These are phyloP conservation scores for Drosera spatulata DNA, from an alignment of 179 eudicot genomes.

Conservation along the genomic window DNA sequence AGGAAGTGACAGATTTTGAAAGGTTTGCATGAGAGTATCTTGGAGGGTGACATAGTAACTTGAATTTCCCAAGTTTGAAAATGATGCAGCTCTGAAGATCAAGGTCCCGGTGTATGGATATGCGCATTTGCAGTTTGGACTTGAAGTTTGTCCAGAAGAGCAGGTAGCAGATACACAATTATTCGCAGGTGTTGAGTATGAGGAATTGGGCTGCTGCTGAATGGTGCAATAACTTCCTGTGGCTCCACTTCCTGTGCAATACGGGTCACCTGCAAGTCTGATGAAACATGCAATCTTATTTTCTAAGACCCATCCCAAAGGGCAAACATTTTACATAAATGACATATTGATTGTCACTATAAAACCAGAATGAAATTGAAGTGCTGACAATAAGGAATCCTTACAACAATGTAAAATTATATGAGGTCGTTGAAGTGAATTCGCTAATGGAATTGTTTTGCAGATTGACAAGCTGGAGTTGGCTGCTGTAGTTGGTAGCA, in stretches of 20 bases:
- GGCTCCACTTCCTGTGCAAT: constrained; percentile 18
- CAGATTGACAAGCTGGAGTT: constrained; percentile 51
- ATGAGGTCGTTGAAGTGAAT: constrained; percentile 14
- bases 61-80: constrained; percentile 47
- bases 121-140: constrained; percentile 73
- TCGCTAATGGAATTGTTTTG: constrained; percentile 38
- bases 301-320: not conserved
- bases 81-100: constrained; percentile 52
- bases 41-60: constrained; percentile 32
- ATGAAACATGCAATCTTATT: not conserved
- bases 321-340: not conserved
- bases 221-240: constrained; percentile 27
- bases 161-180: constrained; percentile 40
- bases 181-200: constrained; percentile 45
- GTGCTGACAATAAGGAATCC: constrained; percentile 1
- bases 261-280: constrained; percentile 53
- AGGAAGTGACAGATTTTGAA: constrained; percentile 21
- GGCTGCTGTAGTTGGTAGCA: constrained; percentile 36
- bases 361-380: too few species aligned
- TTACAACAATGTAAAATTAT: constrained; percentile 34
- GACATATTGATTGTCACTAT: too few species aligned
- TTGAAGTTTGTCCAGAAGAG: constrained; percentile 33
- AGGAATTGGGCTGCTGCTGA: constrained; percentile 19
- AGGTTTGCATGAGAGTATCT: constrained; percentile 22
- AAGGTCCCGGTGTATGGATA: constrained; percentile 57